Evolutionary conservation across 2,329 filamentous ascomycete genomes (phyloP).

Genomic region (Aspergillus terreus): DNA sequence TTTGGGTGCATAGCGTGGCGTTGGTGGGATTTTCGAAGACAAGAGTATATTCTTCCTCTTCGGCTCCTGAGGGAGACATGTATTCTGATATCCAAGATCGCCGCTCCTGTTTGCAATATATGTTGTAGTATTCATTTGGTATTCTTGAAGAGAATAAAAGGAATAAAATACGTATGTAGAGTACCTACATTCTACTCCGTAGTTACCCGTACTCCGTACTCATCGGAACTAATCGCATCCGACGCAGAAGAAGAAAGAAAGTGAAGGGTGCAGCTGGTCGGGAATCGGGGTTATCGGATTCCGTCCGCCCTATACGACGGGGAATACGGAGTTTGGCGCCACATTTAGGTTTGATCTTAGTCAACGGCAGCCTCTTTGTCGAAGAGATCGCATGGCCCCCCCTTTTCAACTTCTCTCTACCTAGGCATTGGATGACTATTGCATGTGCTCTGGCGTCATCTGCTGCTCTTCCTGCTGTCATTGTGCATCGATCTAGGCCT

Average conservation of each 20-base stretch:
- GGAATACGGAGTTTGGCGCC: background rate
- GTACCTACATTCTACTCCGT: too few relatives aligned
- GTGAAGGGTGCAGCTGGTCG: background rate
- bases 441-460: background rate
- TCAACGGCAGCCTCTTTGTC: slow-evolving; percentile 11
- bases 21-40: slow-evolving; percentile 29
- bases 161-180: too few relatives aligned
- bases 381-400: background rate
- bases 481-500: background rate
- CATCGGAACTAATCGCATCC: too few relatives aligned
- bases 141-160: too few relatives aligned
- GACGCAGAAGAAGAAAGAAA: background rate
- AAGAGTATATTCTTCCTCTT: slow-evolving; percentile 12
- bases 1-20: slow-evolving; percentile 42
- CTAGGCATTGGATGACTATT: background rate
- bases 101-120: slow-evolving; percentile 54
- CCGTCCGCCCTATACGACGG: slow-evolving; percentile 6
- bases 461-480: background rate
- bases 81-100: slow-evolving; percentile 54
- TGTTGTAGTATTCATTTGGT: too few relatives aligned
- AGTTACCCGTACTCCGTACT: too few relatives aligned
- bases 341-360: too few relatives aligned
- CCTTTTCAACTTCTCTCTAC: background rate
- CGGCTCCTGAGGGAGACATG: slow-evolving; percentile 54
- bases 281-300: slow-evolving; percentile 16